Percentiles rank a stretch among this genome's conserved stretches.
Evolutionary conservation across 805 yeast genomes (phyloP).

Genomic region (Blastobotrys muscicola): DNA sequence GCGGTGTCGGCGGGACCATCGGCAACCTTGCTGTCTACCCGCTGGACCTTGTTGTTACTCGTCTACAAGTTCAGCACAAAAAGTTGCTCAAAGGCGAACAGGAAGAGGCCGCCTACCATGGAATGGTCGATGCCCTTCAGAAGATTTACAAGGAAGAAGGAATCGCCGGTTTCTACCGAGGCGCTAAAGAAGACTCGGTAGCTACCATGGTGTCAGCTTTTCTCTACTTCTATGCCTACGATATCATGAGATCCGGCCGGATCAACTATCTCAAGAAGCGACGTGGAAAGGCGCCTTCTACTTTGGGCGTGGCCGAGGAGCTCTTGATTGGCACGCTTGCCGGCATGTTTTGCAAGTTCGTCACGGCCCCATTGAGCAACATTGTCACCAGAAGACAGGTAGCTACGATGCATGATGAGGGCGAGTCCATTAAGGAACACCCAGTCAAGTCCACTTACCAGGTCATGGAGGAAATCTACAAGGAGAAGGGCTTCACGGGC

Average conservation of each 20-base stretch:
- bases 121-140: conserved; percentile 64
- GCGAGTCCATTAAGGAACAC: neutral
- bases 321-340: conserved; percentile 24
- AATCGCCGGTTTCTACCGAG: conserved; percentile 61
- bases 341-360: conserved; percentile 25
- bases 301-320: conserved; percentile 23
- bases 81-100: conserved; percentile 1
- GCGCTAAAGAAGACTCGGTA: conserved; percentile 44
- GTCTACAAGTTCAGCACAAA: conserved; percentile 25
- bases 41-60: conserved; percentile 24
- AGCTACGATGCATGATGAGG: no score
- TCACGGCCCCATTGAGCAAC: conserved; percentile 25
- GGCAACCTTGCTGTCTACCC: conserved; percentile 25
- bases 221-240: conserved; percentile 27
- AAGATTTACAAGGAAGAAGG: conserved; percentile 71
- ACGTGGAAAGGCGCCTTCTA: conserved; percentile 20
- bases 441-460: conserved; percentile 4
- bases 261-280: conserved; percentile 10
- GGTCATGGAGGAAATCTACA: conserved; percentile 19
- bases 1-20: conserved; percentile 27
- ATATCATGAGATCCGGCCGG: conserved; percentile 20
- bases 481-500: conserved; percentile 24
- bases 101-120: conserved; percentile 37
- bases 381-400: conserved; percentile 23
- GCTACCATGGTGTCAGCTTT: conserved; percentile 25